A percentile compares a stretch with the other conserved stretches of the same genome.
These are phyloP conservation scores for Carnegiea gigantea DNA, from an alignment of 179 eudicot genomes.

Conservation along the genomic window DNA sequence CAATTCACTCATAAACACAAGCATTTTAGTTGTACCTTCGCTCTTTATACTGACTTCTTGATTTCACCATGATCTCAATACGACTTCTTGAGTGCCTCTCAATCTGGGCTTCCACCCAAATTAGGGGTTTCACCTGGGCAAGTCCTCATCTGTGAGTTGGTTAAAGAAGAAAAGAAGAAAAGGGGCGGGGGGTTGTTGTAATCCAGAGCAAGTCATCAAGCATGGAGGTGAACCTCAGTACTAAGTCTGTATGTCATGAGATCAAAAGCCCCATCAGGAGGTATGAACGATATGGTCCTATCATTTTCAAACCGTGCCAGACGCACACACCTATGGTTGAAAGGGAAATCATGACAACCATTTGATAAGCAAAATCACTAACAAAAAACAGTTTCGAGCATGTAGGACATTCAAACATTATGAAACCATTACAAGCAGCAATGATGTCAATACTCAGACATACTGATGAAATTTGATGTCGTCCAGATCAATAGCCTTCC, in stretches of 20 bases:
- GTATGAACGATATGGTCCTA: conserved; percentile 85
- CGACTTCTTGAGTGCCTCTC: conserved; percentile 97
- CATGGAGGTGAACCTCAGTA: conserved; percentile 59
- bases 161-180: background rate
- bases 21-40: conserved; percentile 51
- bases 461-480: conserved; percentile 99
- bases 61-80: conserved; percentile 79
- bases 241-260: conserved; percentile 95
- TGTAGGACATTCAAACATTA: background rate
- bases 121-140: conserved; percentile 82
- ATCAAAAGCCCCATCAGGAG: conserved; percentile 97
- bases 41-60: conserved; percentile 90
- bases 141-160: conserved; percentile 3
- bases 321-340: conserved; percentile 73
- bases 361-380: background rate
- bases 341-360: conserved; percentile 14
- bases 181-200: background rate
- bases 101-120: conserved; percentile 95
- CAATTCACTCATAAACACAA: conserved; percentile 3
- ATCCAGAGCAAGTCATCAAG: background rate
- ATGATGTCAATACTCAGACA: conserved; percentile 24
- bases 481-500: conserved; percentile 91
- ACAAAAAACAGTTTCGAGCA: conserved; percentile 3
- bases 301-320: conserved; percentile 89
- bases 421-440: conserved; percentile 8